Evolutionary conservation across 2,329 filamentous ascomycete genomes (phyloP), one percentile per base, ranked within the genome.

Genomic region (Fusarium buharicum): DNA sequence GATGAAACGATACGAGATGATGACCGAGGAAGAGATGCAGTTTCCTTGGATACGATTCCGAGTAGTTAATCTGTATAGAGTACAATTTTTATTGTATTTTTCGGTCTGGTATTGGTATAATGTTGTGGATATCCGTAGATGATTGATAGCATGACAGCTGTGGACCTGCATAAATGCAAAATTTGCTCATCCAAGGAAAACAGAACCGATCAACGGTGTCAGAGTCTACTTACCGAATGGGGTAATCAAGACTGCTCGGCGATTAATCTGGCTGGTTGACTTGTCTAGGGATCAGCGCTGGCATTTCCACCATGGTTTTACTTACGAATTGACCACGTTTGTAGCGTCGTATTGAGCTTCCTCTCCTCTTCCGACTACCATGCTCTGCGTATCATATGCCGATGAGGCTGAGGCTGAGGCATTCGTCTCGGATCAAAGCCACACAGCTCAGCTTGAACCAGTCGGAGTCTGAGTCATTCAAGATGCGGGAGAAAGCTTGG

Each of bases 221-320:
- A 46, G 41, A 47, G 27, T 28, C 27, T 28, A 28, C 27, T 58
- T 64, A 22, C 61, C 34, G 24, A 34, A 44, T 58, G 43, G 33
- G 56, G 61, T 12, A 62, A 54, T 16, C 17, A 27, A 41, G 22
- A 53, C 14, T 38, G 36, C 36, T 50, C 44, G 46, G 61, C 47
- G 55, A 50, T 38, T 46, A 49, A 60, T 48, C 47, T 64, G 51
- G 61, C 55, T 62, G 61, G 61, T 40, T 43, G 31, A 47, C 22
- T 2, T 44, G 36, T 36, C 20, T 28, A 34, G 45, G 37, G 61
- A 61, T 64, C 50, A 46, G 50, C 52, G 46, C 17, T 20, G n/a
- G 16, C 34, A 40, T 22, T 24, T 52, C 49, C 33, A 39, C 38
- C 24, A 37, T 38, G 41, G 31, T 38, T 52, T 41, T 44, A 24